Base-by-base conservation (phyloP, 2,329 filamentous ascomycete genomes). In the Aspergillus tanneri region DNA sequence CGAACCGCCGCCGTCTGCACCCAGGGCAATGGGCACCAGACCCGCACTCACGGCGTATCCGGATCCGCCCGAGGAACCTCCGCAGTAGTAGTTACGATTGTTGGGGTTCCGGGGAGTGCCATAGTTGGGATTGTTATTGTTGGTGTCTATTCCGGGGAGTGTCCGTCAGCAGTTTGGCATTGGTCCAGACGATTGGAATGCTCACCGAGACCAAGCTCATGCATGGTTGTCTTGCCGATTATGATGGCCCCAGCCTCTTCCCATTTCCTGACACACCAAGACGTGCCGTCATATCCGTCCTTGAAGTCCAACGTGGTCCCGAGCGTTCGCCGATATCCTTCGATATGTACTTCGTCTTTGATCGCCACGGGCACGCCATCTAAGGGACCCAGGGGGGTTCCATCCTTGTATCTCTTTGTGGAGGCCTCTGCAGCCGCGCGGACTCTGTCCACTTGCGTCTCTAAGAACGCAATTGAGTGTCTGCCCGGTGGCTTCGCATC, bases 351-450 rank as follows among this genome's bases (percentile, higher is more conserved):
- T 61, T 95, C 89, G 62, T 95, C 90, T 71, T 96, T 95, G 59
- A 93, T 81, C 0, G 85, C 87, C 40, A 95, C 80, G 0, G 90
- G 90, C 1, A 95, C 82, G 10, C 90, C 90, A 60, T 96, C 90
- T 6, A 95, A 73, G 4, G 88, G 72, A 10, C 88, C 78, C 12
- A 90, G 67, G 0, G 84, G 78, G 52, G 78, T 77, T 0, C 87
- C 86, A 12, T 77, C 73, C 49, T 82, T 81, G 68, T 87, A 95
- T 37, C 90, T 77, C 62, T 81, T 75, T 0, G 89, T 87, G 1
- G 89, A 93, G 6, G 80, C 86, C 57, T 78, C 78, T 0, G 90
- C 90, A 1, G 88, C 85, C 27, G 79, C 78, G 4, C 84, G 75
- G 1, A 87, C 80, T 14, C 80, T 69, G 18, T 87, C 81, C 7